These are phyloP conservation scores for Luffa acutangula DNA, from an alignment of 306 rosid genomes.

Conservation along the genomic window DNA sequence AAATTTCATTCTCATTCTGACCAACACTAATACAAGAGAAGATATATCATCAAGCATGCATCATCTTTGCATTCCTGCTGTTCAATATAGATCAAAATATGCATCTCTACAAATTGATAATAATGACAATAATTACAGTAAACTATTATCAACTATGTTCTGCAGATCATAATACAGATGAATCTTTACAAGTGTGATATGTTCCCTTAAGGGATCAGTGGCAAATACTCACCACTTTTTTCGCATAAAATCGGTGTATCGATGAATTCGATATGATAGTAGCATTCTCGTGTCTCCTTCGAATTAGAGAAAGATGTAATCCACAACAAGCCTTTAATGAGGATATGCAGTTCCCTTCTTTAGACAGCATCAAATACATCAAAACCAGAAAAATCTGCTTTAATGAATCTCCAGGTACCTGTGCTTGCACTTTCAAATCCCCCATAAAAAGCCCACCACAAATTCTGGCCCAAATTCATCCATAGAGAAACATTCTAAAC, in stretches of 20 bases:
- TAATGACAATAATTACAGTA: not conserved
- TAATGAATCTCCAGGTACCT: not conserved
- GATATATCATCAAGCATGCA: not conserved
- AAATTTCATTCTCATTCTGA: too few relatives aligned
- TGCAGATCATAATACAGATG: not conserved
- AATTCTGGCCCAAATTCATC: not conserved
- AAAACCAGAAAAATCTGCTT: not conserved
- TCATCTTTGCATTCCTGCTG: not conserved
- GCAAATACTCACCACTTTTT: not conserved
- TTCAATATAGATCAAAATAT: not conserved
- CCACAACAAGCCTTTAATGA: not conserved
- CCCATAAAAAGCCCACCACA: not conserved
- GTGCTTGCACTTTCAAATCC: not conserved
- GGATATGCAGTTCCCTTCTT: not conserved
- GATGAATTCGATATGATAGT: too few relatives aligned
- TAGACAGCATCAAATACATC: not conserved
- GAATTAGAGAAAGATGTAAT: not conserved
- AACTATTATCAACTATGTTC: not conserved
- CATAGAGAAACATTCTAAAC: not conserved
- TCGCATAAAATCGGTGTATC: too few relatives aligned
- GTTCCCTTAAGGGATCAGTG: not conserved
- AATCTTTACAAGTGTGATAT: not conserved
- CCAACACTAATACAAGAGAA: too few relatives aligned
- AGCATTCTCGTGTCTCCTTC: not conserved
- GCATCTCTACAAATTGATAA: not conserved